Conservation (phyloP, 2,329 filamentous ascomycete genomes). For the Pseudocercospora fuligena region DNA sequence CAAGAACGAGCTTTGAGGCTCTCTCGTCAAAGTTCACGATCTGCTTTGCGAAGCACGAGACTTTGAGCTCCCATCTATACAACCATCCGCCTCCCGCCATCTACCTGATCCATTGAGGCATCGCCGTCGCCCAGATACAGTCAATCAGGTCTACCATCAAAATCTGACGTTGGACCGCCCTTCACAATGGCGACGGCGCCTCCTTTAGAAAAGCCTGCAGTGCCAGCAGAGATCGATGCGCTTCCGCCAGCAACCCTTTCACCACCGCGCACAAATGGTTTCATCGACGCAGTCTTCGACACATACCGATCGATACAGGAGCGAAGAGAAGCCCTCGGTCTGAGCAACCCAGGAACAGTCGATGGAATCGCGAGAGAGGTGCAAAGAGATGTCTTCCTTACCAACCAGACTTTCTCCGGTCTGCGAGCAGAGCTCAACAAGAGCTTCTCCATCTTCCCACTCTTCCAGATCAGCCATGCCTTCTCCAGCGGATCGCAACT, state of each 20-base stretch:
- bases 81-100: neutral
- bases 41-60: neutral
- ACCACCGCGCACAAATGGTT: constrained; percentile 34
- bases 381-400: constrained; percentile 93
- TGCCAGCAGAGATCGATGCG: constrained; percentile 30
- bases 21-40: neutral
- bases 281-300: constrained; percentile 55
- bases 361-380: constrained; percentile 91
- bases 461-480: constrained; percentile 97
- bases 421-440: constrained; percentile 96
- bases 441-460: constrained; percentile 87
- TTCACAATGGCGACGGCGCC: constrained; percentile 16
- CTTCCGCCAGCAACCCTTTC: constrained; percentile 30
- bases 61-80: neutral
- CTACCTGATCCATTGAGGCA: neutral
- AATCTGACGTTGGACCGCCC: neutral
- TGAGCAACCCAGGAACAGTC: constrained; percentile 90
- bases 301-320: constrained; percentile 81
- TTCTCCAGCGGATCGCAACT: constrained; percentile 90
- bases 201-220: constrained; percentile 34
- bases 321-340: constrained; percentile 82
- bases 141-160: neutral
- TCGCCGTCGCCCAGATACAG: constrained; percentile 5
- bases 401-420: constrained; percentile 95
- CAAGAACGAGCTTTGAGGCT: neutral